Percentiles rank a stretch among this genome's conserved stretches.
Evolutionary conservation across 805 yeast genomes (phyloP).

Genomic region (Grigorovia yakushimaensis): DNA sequence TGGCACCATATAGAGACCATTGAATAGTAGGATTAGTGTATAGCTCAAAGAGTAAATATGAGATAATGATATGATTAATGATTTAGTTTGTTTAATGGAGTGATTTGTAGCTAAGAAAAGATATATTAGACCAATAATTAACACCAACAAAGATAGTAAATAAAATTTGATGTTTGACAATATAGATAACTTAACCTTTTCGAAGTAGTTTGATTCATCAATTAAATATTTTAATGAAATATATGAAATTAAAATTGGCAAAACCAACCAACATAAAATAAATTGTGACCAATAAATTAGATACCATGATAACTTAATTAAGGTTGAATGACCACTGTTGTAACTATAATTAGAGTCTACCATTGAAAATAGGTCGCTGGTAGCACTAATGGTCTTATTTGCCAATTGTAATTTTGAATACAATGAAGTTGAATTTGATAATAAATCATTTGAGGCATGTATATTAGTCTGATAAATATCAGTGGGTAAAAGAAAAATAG

Average conservation of each 20-base stretch:
- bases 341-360: too few species aligned
- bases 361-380: too few species aligned
- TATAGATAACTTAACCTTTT: slow-evolving; percentile 10
- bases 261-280: slow-evolving; percentile 23
- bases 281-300: slow-evolving; percentile 25
- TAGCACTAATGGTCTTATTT: too few species aligned
- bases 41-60: slow-evolving; percentile 26
- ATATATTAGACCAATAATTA: slow-evolving; percentile 19
- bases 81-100: slow-evolving; percentile 19
- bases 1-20: slow-evolving; percentile 24
- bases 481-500: slow-evolving; percentile 22
- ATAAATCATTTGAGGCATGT: not conserved
- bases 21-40: slow-evolving; percentile 20
- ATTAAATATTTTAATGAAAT: slow-evolving; percentile 19
- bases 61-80: slow-evolving; percentile 24
- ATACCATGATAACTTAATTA: slow-evolving; percentile 12
- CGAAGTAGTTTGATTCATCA: not conserved
- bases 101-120: slow-evolving; percentile 19
- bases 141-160: slow-evolving; percentile 15
- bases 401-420: too few species aligned
- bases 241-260: slow-evolving; percentile 27
- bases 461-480: slow-evolving; percentile 14
- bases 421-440: not conserved
- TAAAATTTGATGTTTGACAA: slow-evolving; percentile 24
- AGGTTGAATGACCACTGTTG: not conserved